phyloP scores from a whole-genome alignment of 345 rosid species.

The Corchorus capsularis region DNA sequence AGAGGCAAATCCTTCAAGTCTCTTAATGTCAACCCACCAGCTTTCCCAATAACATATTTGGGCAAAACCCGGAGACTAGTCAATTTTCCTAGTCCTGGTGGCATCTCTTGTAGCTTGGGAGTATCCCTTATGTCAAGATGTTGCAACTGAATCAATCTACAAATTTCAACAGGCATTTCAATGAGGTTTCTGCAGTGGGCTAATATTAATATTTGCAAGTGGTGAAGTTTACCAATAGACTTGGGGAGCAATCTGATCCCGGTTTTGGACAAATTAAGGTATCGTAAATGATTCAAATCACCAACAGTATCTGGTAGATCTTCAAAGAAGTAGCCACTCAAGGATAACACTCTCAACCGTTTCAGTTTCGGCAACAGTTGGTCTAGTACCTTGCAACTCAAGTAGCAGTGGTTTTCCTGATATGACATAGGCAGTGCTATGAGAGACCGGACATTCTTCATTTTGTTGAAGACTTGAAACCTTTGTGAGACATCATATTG shows the following conservation, averaged over 20 bases:
- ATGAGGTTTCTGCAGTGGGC: conserved; percentile 3
- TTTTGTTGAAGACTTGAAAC: conserved; percentile 13
- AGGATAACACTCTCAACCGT: conserved; percentile 23
- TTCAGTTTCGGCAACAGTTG: conserved; percentile 20
- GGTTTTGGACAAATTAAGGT: conserved; percentile 26
- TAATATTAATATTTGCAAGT: conserved; percentile 19
- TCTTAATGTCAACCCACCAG: conserved; percentile 18
- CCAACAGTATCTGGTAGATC: conserved; percentile 26
- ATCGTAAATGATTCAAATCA: conserved; percentile 26
- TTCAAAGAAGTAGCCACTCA: conserved; percentile 11
- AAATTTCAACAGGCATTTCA: conserved; percentile 12
- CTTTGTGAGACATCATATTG: not conserved
- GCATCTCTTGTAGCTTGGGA: conserved; percentile 26
- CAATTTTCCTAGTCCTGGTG: conserved; percentile 25
- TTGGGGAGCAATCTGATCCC: conserved; percentile 25
- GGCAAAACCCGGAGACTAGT: conserved; percentile 19
- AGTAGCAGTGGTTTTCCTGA: not conserved
- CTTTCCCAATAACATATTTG: conserved; percentile 20
- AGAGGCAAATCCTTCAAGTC: conserved; percentile 15
- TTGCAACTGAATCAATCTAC: conserved; percentile 9
- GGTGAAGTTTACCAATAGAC: conserved; percentile 15
- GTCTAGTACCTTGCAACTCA: not conserved
- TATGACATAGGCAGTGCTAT: not conserved
- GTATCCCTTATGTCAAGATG: conserved; percentile 25
- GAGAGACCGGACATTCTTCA: conserved; percentile 8